A percentile compares a stretch with the other conserved stretches of the same genome.
These are phyloP conservation scores for Cyberlindnera nakhonratchasimensis DNA, from an alignment of 805 yeast genomes.

Conservation along the genomic window DNA sequence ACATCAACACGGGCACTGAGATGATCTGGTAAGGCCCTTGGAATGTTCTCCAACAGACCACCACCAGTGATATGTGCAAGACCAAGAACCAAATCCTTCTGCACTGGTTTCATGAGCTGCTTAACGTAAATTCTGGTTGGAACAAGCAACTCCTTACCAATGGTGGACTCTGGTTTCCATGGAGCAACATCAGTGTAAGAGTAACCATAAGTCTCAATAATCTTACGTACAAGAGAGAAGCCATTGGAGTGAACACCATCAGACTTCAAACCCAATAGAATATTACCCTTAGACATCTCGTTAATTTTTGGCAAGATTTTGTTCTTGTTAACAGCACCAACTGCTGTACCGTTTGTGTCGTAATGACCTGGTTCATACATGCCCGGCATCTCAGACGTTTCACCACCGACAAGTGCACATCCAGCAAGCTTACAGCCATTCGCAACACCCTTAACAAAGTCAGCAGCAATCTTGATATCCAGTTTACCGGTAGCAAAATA, in stretches of 20 bases:
- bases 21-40: slow-evolving; percentile 83
- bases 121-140: slow-evolving; percentile 96
- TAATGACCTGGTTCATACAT: slow-evolving; percentile 94
- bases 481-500: slow-evolving; percentile 94
- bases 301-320: slow-evolving; percentile 69
- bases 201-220: slow-evolving; percentile 72
- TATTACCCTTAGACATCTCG: slow-evolving; percentile 73
- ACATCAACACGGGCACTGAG: slow-evolving; percentile 81
- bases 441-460: slow-evolving; percentile 92
- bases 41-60: slow-evolving; percentile 93
- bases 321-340: slow-evolving; percentile 86
- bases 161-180: slow-evolving; percentile 66
- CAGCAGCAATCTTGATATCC: slow-evolving; percentile 78
- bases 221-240: slow-evolving; percentile 88
- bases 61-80: slow-evolving; percentile 98
- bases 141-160: slow-evolving; percentile 80
- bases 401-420: slow-evolving; percentile 98
- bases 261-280: slow-evolving; percentile 81
- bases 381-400: slow-evolving; percentile 99
- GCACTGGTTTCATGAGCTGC: slow-evolving; percentile 74
- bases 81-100: slow-evolving; percentile 69
- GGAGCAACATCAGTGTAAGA: slow-evolving; percentile 78
- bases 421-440: slow-evolving; percentile 93
- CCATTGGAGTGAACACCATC: slow-evolving; percentile 98
- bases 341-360: slow-evolving; percentile 97